Conservation (phyloP, 2,329 filamentous ascomycete species). For the Rhynchosporium graminicola region DNA sequence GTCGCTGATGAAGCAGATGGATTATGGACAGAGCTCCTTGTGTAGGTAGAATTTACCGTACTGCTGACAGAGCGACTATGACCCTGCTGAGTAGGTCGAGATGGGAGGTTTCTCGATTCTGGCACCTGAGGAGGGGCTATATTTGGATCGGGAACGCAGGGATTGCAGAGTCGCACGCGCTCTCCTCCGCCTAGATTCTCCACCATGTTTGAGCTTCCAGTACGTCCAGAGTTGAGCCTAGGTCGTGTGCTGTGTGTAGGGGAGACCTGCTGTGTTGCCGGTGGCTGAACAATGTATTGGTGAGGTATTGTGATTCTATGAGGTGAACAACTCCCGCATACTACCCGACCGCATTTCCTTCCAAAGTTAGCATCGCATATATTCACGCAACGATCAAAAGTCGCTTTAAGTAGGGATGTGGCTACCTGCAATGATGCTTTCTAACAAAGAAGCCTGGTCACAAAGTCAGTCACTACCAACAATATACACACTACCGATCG, state of each 20-base stretch:
- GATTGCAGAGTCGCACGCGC: constrained; percentile 70
- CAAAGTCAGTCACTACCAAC: constrained; percentile 17
- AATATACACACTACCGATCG: neutral
- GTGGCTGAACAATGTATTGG: constrained; percentile 86
- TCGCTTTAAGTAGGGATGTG: neutral
- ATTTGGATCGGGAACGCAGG: constrained; percentile 71
- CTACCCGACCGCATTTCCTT: constrained; percentile 89
- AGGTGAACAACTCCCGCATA: constrained; percentile 86
- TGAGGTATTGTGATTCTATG: constrained; percentile 93
- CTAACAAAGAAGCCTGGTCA: constrained; percentile 66
- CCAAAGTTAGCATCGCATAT: neutral
- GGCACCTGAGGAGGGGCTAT: constrained; percentile 51
- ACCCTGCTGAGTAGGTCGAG: constrained; percentile 14
- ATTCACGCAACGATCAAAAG: constrained; percentile 14
- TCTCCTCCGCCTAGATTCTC: constrained; percentile 60
- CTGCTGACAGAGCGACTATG: constrained; percentile 31
- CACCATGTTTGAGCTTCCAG: constrained; percentile 29
- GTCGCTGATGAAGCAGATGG: neutral
- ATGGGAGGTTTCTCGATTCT: constrained; percentile 15
- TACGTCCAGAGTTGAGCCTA: constrained; percentile 26
- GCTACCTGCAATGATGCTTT: constrained; percentile 86
- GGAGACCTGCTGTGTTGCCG: constrained; percentile 40
- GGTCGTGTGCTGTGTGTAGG: constrained; percentile 19
- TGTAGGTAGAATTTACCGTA: constrained; percentile 6
- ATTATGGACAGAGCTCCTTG: neutral